A percentile compares a stretch with the other conserved stretches of the same genome.
Conservation (phyloP, 2,329 filamentous ascomycete species). For the Knufia petricola region DNA sequence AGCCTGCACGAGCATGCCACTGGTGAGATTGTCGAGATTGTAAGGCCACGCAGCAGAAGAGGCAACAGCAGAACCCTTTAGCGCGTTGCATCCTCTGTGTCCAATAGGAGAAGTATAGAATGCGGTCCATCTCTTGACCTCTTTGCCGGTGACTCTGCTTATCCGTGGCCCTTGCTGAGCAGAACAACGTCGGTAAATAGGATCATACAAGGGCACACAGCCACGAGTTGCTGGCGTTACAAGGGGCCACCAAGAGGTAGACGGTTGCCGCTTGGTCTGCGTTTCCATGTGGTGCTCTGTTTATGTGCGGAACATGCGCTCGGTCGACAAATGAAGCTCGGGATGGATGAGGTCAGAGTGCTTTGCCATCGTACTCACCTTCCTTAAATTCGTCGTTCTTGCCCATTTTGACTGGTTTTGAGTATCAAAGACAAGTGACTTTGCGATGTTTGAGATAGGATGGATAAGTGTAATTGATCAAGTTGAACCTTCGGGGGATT, state of each 20-base stretch:
- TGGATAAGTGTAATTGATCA: conserved; percentile 5
- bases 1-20: neutral
- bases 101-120: no score
- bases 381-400: conserved; percentile 21
- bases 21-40: neutral
- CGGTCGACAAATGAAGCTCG: conserved; percentile 1
- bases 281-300: neutral
- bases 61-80: neutral
- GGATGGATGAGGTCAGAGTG: conserved; percentile 3
- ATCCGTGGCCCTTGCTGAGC: neutral
- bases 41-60: neutral
- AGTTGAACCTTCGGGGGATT: conserved; percentile 12
- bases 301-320: neutral
- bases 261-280: neutral
- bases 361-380: conserved; percentile 16
- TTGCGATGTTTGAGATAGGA: conserved; percentile 4
- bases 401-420: conserved; percentile 18
- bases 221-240: neutral
- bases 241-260: neutral
- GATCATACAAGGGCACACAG: neutral
- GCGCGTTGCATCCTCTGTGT: no score
- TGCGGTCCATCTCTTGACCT: neutral
- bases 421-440: conserved; percentile 7
- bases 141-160: neutral
- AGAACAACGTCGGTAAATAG: neutral